Conservation (phyloP, 495 filamentous ascomycete species). For the Cenococcum geophilum region DNA sequence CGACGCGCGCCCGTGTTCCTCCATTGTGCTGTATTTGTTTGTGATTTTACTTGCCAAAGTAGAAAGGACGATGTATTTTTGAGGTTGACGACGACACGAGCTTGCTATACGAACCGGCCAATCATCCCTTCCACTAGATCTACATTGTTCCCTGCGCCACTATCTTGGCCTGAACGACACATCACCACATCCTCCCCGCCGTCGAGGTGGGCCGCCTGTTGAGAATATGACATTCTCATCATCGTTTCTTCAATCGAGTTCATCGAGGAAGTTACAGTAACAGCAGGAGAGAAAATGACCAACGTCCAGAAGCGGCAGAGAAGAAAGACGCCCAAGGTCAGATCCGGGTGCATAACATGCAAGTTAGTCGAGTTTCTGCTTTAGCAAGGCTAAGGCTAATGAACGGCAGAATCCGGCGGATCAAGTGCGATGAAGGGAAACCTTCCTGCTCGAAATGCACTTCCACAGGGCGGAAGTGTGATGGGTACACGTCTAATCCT, state of each 20-base stretch:
- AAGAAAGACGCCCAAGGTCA: not conserved
- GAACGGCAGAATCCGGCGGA: not conserved
- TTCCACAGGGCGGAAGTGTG: conserved; percentile 1
- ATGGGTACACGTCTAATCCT: not conserved
- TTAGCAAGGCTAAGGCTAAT: not conserved
- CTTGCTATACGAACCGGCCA: not conserved
- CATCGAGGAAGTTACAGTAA: not conserved
- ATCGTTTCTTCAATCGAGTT: not conserved
- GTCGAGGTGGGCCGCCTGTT: not conserved
- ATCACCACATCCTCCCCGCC: not conserved
- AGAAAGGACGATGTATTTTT: not conserved
- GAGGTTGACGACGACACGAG: not conserved
- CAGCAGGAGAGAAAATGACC: not conserved
- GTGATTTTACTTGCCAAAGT: not conserved
- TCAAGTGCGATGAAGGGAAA: conserved; percentile 6
- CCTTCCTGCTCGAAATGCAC: not conserved
- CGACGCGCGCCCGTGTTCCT: not conserved
- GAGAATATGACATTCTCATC: not conserved
- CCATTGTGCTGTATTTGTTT: not conserved
- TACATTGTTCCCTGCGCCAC: not conserved
- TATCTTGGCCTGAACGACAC: not conserved
- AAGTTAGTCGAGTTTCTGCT: not conserved
- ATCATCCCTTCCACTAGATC: not conserved
- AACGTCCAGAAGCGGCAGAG: not conserved
- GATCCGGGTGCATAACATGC: not conserved